A percentile compares a stretch with the other conserved stretches of the same genome.
These are phyloP conservation scores for Candida patagonica DNA, from an alignment of 805 yeast species.

Conservation along the genomic window DNA sequence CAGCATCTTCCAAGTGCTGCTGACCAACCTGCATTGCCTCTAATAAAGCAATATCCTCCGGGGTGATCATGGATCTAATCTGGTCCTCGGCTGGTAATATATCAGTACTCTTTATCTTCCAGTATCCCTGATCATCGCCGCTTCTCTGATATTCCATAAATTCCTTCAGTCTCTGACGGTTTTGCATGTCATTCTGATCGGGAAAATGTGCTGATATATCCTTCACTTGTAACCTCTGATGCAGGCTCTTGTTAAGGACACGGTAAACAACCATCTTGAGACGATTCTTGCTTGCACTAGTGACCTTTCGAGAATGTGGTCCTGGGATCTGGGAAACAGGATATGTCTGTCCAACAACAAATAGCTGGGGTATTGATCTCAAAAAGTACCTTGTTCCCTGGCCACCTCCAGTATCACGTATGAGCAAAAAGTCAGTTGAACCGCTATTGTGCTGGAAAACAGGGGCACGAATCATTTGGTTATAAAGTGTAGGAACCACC, in stretches of 20 bases:
- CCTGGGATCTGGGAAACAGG: slow-evolving; percentile 96
- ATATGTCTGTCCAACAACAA: slow-evolving; percentile 83
- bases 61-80: slow-evolving; percentile 73
- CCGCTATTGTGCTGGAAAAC: slow-evolving; percentile 76
- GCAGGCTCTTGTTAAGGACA: slow-evolving; percentile 65
- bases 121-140: slow-evolving; percentile 89
- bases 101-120: slow-evolving; percentile 73
- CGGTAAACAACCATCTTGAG: slow-evolving; percentile 90
- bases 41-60: slow-evolving; percentile 79
- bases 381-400: slow-evolving; percentile 58
- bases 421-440: slow-evolving; percentile 70
- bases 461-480: slow-evolving; percentile 88
- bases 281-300: slow-evolving; percentile 84
- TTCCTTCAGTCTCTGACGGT: slow-evolving; percentile 88
- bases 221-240: slow-evolving; percentile 67
- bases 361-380: slow-evolving; percentile 59
- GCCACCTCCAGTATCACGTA: slow-evolving; percentile 74
- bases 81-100: slow-evolving; percentile 67
- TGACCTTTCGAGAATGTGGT: slow-evolving; percentile 92
- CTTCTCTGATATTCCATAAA: slow-evolving; percentile 95
- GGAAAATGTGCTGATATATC: slow-evolving; percentile 92
- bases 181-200: slow-evolving; percentile 95
- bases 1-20: slow-evolving; percentile 74
- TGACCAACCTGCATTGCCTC: slow-evolving; percentile 95
- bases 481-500: slow-evolving; percentile 87